These are phyloP conservation scores for Ceratobasidium sp. DNA, from an alignment of 1,284 basidiomycete genomes.

Conservation along the genomic window DNA sequence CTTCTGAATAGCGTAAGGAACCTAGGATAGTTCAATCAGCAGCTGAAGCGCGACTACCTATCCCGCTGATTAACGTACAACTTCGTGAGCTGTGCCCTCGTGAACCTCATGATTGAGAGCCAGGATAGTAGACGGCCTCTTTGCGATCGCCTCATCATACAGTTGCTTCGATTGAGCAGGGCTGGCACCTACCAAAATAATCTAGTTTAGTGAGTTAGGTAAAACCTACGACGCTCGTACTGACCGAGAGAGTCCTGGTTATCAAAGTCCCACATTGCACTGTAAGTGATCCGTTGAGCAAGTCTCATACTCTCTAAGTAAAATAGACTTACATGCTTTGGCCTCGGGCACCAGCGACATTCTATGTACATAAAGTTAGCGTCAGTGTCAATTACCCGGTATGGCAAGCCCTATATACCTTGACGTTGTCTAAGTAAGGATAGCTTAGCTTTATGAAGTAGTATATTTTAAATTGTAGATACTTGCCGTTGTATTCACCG, in stretches of 20 bases:
- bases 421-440: background rate
- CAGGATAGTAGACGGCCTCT: slow-evolving; percentile 34
- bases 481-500: slow-evolving; percentile 42
- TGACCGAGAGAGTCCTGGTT: slow-evolving; percentile 34
- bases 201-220: no score
- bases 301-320: no score
- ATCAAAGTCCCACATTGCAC: slow-evolving; percentile 41
- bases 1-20: slow-evolving; percentile 24
- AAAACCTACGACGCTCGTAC: no score
- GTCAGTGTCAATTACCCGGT: no score
- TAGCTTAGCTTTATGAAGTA: background rate
- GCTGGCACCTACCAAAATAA: slow-evolving; percentile 11
- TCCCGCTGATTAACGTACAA: background rate
- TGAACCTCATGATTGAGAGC: slow-evolving; percentile 40
- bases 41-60: no score
- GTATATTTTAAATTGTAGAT: background rate
- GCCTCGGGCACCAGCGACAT: slow-evolving; percentile 25
- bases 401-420: background rate
- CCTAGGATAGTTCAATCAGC: background rate
- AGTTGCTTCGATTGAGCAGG: slow-evolving; percentile 13
- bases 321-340: slow-evolving; percentile 22
- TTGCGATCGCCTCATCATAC: slow-evolving; percentile 13
- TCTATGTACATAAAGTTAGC: background rate
- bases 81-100: slow-evolving; percentile 20
- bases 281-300: background rate